Conservation (phyloP, 2,329 filamentous ascomycete species). For the Whalleya microplaca region DNA sequence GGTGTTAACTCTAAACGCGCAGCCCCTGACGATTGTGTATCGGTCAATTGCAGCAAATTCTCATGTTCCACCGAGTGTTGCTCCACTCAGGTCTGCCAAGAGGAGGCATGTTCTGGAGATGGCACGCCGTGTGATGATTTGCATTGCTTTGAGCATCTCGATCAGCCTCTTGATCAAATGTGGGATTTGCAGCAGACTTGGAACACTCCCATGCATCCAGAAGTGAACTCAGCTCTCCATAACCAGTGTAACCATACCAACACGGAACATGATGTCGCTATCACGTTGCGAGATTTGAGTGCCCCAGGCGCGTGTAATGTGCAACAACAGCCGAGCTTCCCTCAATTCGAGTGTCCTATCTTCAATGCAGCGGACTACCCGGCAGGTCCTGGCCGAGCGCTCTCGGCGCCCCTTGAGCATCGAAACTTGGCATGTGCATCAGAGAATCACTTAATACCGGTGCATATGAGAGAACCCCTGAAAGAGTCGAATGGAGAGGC, state of each 20-base stretch:
- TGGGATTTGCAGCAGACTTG: slow-evolving; percentile 25
- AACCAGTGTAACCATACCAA: slow-evolving; percentile 22
- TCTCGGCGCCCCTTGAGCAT: slow-evolving; percentile 15
- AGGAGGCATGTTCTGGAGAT: slow-evolving; percentile 33
- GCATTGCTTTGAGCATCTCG: slow-evolving; percentile 28
- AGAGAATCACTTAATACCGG: slow-evolving; percentile 5
- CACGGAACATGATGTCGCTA: slow-evolving; percentile 37
- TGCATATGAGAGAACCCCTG: not conserved
- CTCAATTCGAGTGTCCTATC: slow-evolving; percentile 21
- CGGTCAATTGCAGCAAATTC: slow-evolving; percentile 28
- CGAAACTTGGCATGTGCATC: slow-evolving; percentile 13
- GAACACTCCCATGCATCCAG: slow-evolving; percentile 11
- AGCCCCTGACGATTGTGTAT: slow-evolving; percentile 27
- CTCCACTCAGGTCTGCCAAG: slow-evolving; percentile 30
- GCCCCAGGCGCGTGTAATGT: slow-evolving; percentile 22
- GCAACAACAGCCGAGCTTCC: slow-evolving; percentile 15
- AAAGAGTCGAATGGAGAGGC: not conserved
- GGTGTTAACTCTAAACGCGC: slow-evolving; percentile 9
- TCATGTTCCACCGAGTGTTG: slow-evolving; percentile 32
- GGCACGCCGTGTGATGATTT: slow-evolving; percentile 34
- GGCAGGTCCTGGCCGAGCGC: slow-evolving; percentile 4
- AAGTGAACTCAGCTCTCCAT: slow-evolving; percentile 8
- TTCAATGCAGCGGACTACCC: slow-evolving; percentile 14
- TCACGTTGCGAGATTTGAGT: slow-evolving; percentile 33
- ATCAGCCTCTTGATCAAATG: slow-evolving; percentile 13